Evolutionary conservation across 2,329 filamentous ascomycete species (phyloP), one percentile per base, ranked within the genome.

Genomic region (Aspergillus vadensis): DNA sequence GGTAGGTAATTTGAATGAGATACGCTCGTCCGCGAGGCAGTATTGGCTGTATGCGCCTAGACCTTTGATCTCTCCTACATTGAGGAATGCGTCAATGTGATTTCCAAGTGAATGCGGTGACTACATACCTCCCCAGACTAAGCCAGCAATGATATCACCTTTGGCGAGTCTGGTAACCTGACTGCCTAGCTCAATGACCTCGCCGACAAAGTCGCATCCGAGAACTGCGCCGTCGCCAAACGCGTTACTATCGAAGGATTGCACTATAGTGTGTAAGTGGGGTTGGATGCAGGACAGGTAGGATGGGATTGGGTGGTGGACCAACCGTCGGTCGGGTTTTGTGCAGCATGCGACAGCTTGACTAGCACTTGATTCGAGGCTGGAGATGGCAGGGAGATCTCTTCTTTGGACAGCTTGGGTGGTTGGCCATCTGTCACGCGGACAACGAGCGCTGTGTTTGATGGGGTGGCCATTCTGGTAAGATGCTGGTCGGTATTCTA

Each of bases 11-110:
- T 72, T 72, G 65, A 80, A 81, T 58, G 70, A 77, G 55, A 80
- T 79, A 5, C 64, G 59, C 48, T 80, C 74, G 39, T 81, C 74
- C 0, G 78, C 78, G 2, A 81, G 12, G 15, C 55, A 62, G 19
- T 80, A 79, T 59, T 79, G 66, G 49, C 73, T 73, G 59, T 77
- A 80, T 0, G 70, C 78, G 1, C 79, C 79, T 1, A 78, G 57
- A 0, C 74, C 73, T 23, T 62, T 62, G 21, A 53, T 38, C 15
- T 63, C 54, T 2, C 57, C 58, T 65, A 3, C 2, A 19, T 2
- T 23, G 2, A 25, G 14, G 21, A 4, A 12, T 17, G 21, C 7
- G 3, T 14, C 21, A 17, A 32, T 21, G 9, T 17, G 27, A 17
- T 12, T 2, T 0, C 12, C 9, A 1, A 12, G 15, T 7, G 27